Conservation (phyloP, 257 asterid species). For the Echites panduratus region DNA sequence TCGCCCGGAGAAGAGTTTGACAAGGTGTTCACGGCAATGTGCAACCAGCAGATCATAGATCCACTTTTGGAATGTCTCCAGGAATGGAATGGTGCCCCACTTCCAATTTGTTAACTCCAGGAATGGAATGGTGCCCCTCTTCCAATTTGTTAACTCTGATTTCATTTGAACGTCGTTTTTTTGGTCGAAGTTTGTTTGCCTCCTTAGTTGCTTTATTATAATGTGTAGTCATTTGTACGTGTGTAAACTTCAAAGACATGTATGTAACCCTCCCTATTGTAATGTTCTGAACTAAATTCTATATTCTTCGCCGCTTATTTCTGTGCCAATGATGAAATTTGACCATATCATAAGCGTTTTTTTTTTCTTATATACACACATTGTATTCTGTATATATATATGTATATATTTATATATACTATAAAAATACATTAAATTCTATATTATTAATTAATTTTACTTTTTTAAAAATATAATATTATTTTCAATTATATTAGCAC, state of each 20-base stretch:
- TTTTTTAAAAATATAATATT: no score
- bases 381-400: no score
- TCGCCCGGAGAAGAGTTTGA: constrained; percentile 87
- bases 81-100: constrained; percentile 76
- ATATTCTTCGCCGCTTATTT: neutral
- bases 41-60: constrained; percentile 52
- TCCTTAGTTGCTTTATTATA: neutral
- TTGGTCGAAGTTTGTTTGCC: neutral
- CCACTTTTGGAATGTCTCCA: constrained; percentile 66
- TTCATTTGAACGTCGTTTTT: neutral
- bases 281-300: neutral
- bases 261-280: neutral
- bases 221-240: neutral
- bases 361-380: no score
- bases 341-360: no score
- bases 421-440: no score
- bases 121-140: constrained; percentile 79
- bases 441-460: no score
- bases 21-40: constrained; percentile 69
- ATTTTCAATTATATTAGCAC: no score
- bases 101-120: constrained; percentile 56
- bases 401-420: no score
- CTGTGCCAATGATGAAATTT: neutral
- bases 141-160: constrained; percentile 47
- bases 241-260: neutral